Conservation (phyloP, 2,329 filamentous ascomycete genomes). For the Didymellaceae sp. region DNA sequence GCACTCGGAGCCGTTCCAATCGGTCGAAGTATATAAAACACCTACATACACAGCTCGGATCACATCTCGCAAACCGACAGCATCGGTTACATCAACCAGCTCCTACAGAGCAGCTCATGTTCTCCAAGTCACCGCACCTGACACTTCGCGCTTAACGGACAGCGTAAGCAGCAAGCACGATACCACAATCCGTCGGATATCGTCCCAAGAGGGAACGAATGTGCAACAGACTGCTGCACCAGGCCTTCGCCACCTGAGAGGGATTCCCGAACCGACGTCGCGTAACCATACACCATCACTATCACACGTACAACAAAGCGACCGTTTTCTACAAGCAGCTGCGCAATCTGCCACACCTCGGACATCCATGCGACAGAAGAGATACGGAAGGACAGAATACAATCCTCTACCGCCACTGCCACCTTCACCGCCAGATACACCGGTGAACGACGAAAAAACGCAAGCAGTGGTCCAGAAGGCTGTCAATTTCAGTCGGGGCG, state of each 20-base stretch:
- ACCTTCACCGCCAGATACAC: neutral
- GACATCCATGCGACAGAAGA: constrained; percentile 1
- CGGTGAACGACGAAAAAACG: neutral
- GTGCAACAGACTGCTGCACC: constrained; percentile 20
- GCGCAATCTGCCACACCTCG: neutral
- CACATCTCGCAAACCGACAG: neutral
- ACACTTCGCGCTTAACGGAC: constrained; percentile 1
- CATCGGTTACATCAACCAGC: neutral
- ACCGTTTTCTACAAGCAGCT: neutral
- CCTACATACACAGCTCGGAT: constrained; percentile 12
- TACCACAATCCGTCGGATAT: neutral
- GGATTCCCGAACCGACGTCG: constrained; percentile 3
- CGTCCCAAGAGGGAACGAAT: constrained; percentile 1
- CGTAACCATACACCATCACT: constrained; percentile 26
- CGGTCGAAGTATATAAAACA: neutral
- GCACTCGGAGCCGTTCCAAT: neutral
- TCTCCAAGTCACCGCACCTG: neutral
- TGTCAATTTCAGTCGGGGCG: constrained; percentile 6
- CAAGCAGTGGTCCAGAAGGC: neutral
- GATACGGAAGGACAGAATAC: constrained; percentile 1
- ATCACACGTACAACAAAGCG: constrained; percentile 22
- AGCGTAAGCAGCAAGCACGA: constrained; percentile 6
- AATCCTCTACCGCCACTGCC: constrained; percentile 24
- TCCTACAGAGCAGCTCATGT: neutral
- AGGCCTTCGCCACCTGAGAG: constrained; percentile 22